phyloP scores from a whole-genome alignment of 2,329 filamentous ascomycete genomes.

The Pseudocercospora fijiensis region DNA sequence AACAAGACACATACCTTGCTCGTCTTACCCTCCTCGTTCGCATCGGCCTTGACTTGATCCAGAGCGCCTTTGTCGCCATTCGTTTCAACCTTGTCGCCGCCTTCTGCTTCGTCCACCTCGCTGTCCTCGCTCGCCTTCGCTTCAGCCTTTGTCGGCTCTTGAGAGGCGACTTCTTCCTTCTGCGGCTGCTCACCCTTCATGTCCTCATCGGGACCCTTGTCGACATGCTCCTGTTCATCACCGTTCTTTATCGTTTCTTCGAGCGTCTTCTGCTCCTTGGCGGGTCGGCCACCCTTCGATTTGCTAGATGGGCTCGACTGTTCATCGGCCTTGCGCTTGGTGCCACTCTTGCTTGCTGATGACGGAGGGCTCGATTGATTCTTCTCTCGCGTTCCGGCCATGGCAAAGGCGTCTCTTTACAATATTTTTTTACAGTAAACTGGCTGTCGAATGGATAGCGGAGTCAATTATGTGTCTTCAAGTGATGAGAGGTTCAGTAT shows the following conservation, averaged over 20 bases:
- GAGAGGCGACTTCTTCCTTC: slow-evolving; percentile 31
- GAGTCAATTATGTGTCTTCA: not conserved
- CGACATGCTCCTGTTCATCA: slow-evolving; percentile 14
- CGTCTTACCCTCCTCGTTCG: slow-evolving; percentile 32
- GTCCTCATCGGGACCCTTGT: slow-evolving; percentile 32
- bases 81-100: slow-evolving; percentile 6
- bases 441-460: not conserved
- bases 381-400: slow-evolving; percentile 19
- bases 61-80: slow-evolving; percentile 29
- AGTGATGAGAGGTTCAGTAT: not conserved
- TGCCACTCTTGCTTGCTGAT: slow-evolving; percentile 12
- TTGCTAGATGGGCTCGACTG: slow-evolving; percentile 37
- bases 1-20: slow-evolving; percentile 26
- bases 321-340: slow-evolving; percentile 22
- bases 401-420: not conserved
- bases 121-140: not conserved
- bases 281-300: slow-evolving; percentile 42
- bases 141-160: slow-evolving; percentile 28
- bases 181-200: slow-evolving; percentile 28
- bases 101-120: not conserved
- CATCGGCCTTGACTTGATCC: slow-evolving; percentile 35
- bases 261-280: slow-evolving; percentile 53
- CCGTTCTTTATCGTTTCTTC: slow-evolving; percentile 46
- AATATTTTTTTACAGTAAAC: not conserved
- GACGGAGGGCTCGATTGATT: slow-evolving; percentile 7